Base-by-base conservation (phyloP, 139 green algal species). In the Nannochloris sp. region DNA sequence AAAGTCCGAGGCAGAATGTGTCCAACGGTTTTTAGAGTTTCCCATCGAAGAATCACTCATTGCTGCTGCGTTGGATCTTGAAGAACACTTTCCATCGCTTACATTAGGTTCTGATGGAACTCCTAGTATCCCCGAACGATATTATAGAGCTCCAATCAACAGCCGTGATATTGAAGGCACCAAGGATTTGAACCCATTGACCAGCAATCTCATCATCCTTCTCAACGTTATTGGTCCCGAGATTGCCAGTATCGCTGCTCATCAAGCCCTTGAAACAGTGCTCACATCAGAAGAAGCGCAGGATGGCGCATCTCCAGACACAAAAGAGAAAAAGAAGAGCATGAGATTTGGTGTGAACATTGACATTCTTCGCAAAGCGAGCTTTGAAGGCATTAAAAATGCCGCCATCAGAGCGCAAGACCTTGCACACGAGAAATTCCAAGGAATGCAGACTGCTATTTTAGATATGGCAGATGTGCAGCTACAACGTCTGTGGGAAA, bases 31-130 rank as follows among this genome's bases (percentile, higher is more conserved):
- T 66, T 60, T 97, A 59, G 66, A 75, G 70, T 64, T 97, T 68
- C 88, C 91, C 19, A 95, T 95, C 0, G 88, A 97, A 57, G 92
- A 97, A 43, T 50, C 73, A 3, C 84, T 92, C 29, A 18, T 57
- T 29, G 7, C 40, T 57, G 12, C 12, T 57, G 57, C 57, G n/a
- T 21, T 53, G 19, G 57, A 64, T 21, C 46, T 66, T 10, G 60
- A 19, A 44, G 60, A 64, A 11, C 34, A 40, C 8, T 40, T 40
- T 40, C 34, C 34, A 12, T 40, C 34, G 34, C 34, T 40, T 3
- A 40, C 34, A 40, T 40, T 40, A 40, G 34, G 34, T 40, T 11
- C 34, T 40, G 34, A 40, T 40, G 34, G 34, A 40, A 40, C 34
- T 40, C 34, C 34, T 40, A 12, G 34, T 40, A 40, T 40, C 34